A percentile compares a stretch with the other conserved stretches of the same genome.
These are phyloP conservation scores for Pestalotiopsis sp. DNA, from an alignment of 2,329 filamentous ascomycete species.

Conservation along the genomic window DNA sequence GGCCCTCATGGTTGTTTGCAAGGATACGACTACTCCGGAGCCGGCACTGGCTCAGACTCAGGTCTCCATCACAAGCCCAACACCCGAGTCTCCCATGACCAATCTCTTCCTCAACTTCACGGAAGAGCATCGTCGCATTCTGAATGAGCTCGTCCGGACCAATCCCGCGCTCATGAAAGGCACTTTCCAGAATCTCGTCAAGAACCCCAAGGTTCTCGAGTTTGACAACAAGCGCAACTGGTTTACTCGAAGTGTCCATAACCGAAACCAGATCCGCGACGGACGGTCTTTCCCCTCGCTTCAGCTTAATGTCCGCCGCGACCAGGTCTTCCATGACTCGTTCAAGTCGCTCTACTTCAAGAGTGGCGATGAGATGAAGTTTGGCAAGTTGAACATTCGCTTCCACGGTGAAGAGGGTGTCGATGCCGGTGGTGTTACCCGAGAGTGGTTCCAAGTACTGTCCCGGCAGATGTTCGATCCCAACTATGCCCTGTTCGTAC, in stretches of 20 bases:
- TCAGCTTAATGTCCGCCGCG: constrained; percentile 85
- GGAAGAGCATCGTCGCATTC: constrained; percentile 93
- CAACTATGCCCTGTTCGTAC: constrained; percentile 94
- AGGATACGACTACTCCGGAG: constrained; percentile 86
- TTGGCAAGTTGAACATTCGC: constrained; percentile 95
- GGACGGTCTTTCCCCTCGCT: constrained; percentile 67
- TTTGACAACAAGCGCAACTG: constrained; percentile 99
- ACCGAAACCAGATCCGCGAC: constrained; percentile 65
- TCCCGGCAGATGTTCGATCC: constrained; percentile 98
- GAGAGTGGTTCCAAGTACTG: constrained; percentile 99
- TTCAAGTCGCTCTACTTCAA: constrained; percentile 99
- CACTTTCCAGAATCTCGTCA: constrained; percentile 91
- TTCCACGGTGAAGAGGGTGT: constrained; percentile 98
- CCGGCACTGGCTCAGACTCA: constrained; percentile 44
- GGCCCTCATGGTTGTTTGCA: constrained; percentile 98
- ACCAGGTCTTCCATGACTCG: constrained; percentile 96
- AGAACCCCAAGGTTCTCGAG: constrained; percentile 97
- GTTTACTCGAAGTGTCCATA: constrained; percentile 91
- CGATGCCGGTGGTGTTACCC: constrained; percentile 93
- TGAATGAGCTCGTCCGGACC: constrained; percentile 95
- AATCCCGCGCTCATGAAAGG: constrained; percentile 99
- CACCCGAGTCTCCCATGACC: constrained; percentile 80
- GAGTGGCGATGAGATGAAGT: constrained; percentile 95
- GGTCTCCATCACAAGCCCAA: constrained; percentile 74
- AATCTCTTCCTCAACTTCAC: constrained; percentile 96